Evolutionary conservation across 371 early-diverging fungal genomes (phyloP), one percentile per base, ranked within the genome.

Genomic region (Aphelidium insulamus): DNA sequence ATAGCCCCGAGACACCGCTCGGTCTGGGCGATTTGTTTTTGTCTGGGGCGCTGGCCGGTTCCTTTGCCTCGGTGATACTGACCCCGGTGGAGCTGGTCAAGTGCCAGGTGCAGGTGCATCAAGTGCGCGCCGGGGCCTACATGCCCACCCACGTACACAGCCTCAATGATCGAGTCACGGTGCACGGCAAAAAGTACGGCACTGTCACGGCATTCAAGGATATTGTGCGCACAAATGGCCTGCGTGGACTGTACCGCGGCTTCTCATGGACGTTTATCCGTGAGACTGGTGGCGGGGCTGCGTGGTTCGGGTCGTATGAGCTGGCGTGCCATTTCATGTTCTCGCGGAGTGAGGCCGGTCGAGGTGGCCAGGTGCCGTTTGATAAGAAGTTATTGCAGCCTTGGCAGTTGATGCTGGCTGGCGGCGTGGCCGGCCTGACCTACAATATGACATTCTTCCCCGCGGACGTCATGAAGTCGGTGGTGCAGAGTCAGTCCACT

Each of bases 291-390:
- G 95, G 95, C 26, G 86, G 86, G 15, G 85, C 74, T 0, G 80
- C 75, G 10, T 94, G 92, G 91, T 94, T 94, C 46, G 91, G 92
- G 38, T 59, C 75, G 5, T 94, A 94, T 42, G 91, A 94, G 51
- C 52, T 69, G 21, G 57, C 66, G 1, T 72, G 77, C 38, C 56
- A 58, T 10, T 43, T 55, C 18, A 54, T 78, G 39, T 55, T 85
- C 11, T 41, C 46, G 6, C 54, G 49, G 31, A 11, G 15, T 9
- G 21, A 23, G 1, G 8, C 15, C 9, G 11, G 17, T n/a, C 15
- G 22, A 4, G 24, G 8, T n/a, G 6, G 12, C 3, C 12, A 16
- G 8, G 19, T 26, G 30, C 34, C 21, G 5, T 2, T 60, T 14
- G 46, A 58, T 16, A 74, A 75, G 36, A 48, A 54, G 9, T 69